Conservation (phyloP, 352 stramenopile species). For the Phytophthora pluvialis region DNA sequence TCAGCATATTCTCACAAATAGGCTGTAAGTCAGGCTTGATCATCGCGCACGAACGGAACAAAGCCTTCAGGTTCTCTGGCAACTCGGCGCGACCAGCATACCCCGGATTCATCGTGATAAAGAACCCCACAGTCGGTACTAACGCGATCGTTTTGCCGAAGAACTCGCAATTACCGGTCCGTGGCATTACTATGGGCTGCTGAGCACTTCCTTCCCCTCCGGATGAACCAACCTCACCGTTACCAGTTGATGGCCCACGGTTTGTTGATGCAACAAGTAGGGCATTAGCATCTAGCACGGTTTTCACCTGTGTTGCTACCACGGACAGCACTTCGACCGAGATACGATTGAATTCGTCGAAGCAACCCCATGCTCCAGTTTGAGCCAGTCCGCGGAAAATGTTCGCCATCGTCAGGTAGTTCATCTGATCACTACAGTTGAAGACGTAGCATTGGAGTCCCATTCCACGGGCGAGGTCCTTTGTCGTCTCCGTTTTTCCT, state of each 20-base stretch:
- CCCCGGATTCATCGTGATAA: slow-evolving; percentile 96
- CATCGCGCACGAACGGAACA: slow-evolving; percentile 94
- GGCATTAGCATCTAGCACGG: slow-evolving; percentile 91
- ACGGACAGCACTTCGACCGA: slow-evolving; percentile 96
- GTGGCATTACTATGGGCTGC: slow-evolving; percentile 44
- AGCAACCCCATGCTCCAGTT: slow-evolving; percentile 96
- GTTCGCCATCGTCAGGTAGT: slow-evolving; percentile 97
- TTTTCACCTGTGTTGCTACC: slow-evolving; percentile 98
- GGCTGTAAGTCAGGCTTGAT: slow-evolving; percentile 91
- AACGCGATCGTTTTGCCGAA: slow-evolving; percentile 89
- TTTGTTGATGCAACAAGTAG: slow-evolving; percentile 32
- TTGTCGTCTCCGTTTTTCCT: slow-evolving; percentile 89
- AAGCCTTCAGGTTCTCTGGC: slow-evolving; percentile 93
- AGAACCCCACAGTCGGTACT: slow-evolving; percentile 89
- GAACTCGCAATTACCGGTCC: slow-evolving; percentile 85
- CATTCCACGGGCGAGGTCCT: slow-evolving; percentile 80
- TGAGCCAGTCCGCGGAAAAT: slow-evolving; percentile 95
- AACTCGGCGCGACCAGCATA: slow-evolving; percentile 92
- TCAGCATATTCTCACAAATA: slow-evolving; percentile 96
- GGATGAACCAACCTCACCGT: slow-evolving; percentile 14
- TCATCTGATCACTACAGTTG: slow-evolving; percentile 92
- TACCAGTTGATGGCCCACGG: slow-evolving; percentile 11
- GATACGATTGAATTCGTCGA: slow-evolving; percentile 98
- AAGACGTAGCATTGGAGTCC: slow-evolving; percentile 89
- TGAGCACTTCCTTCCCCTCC: slow-evolving; percentile 31